A percentile compares a stretch with the other conserved stretches of the same genome.
phyloP scores from a whole-genome alignment of 768 basidiomycete genomes.

The Rhizopogon vesiculosus region DNA sequence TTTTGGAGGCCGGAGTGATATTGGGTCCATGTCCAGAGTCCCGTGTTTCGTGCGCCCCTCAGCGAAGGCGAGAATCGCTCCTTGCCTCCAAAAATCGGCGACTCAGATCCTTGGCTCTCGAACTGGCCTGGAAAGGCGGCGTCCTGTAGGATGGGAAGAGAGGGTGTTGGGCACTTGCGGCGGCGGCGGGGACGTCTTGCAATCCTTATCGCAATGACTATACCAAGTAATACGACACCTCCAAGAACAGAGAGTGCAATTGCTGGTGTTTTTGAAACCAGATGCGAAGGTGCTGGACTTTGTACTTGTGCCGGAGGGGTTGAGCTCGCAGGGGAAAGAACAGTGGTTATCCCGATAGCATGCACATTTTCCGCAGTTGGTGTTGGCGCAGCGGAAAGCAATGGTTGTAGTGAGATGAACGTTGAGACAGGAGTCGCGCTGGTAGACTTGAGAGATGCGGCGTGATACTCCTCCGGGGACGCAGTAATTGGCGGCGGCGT shows the following conservation, averaged over 20 bases:
- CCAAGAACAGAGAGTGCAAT: slow-evolving; percentile 50
- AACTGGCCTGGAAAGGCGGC: slow-evolving; percentile 40
- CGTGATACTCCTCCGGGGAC: slow-evolving; percentile 6
- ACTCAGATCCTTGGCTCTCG: slow-evolving; percentile 46
- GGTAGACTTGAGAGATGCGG: slow-evolving; percentile 6
- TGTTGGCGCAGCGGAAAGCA: slow-evolving; percentile 4
- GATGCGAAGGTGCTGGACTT: slow-evolving; percentile 22
- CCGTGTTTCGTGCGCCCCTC: slow-evolving; percentile 35
- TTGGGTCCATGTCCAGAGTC: slow-evolving; percentile 54
- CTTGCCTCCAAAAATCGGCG: slow-evolving; percentile 75
- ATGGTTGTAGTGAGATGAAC: slow-evolving; percentile 25
- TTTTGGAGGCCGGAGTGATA: slow-evolving; percentile 38
- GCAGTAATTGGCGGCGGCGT: slow-evolving; percentile 18
- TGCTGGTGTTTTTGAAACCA: slow-evolving; percentile 45
- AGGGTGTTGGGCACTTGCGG: slow-evolving; percentile 60
- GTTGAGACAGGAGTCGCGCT: slow-evolving; percentile 5
- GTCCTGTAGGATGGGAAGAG: slow-evolving; percentile 68
- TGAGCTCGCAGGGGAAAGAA: slow-evolving; percentile 3
- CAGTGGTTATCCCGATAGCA: slow-evolving; percentile 6
- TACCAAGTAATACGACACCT: slow-evolving; percentile 41
- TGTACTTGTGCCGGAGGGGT: slow-evolving; percentile 2
- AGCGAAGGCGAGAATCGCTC: slow-evolving; percentile 44
- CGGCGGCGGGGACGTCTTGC: slow-evolving; percentile 47
- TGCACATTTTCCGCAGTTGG: neutral
- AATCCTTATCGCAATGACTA: slow-evolving; percentile 43